A percentile compares a stretch with the other conserved stretches of the same genome.
phyloP scores from a whole-genome alignment of 139 green algal genomes.

The Haematococcus lacustris region DNA sequence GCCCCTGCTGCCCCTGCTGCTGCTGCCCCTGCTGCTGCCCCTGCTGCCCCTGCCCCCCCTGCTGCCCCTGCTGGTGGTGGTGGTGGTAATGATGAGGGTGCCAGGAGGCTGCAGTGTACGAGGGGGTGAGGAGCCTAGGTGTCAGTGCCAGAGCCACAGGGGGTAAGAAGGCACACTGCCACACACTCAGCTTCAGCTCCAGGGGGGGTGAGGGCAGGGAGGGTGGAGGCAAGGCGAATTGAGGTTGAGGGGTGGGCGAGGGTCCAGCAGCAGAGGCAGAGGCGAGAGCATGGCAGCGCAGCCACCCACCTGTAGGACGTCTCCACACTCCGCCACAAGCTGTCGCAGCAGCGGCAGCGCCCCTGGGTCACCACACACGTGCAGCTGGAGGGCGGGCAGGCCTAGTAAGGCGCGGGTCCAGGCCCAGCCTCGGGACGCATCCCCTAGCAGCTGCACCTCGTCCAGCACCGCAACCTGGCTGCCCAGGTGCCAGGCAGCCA shows the following conservation, averaged over 20 bases:
- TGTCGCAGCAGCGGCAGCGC: constrained; percentile 66
- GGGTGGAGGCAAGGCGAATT: too few relatives aligned
- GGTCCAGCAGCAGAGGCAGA: neutral
- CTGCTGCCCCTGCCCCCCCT: too few relatives aligned
- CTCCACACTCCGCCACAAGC: constrained; percentile 47
- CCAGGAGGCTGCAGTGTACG: too few relatives aligned
- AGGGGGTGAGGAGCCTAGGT: too few relatives aligned
- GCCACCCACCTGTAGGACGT: constrained; percentile 44
- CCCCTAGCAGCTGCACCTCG: constrained; percentile 79
- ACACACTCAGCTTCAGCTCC: neutral
- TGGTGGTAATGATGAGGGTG: too few relatives aligned
- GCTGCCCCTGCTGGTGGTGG: too few relatives aligned
- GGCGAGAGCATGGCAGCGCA: neutral
- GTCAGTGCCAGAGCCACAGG: neutral
- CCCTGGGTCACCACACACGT: constrained; percentile 88
- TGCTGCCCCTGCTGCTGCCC: too few relatives aligned
- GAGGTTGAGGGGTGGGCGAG: too few relatives aligned
- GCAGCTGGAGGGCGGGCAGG: constrained; percentile 74
- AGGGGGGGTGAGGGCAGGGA: neutral
- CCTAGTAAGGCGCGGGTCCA: constrained; percentile 91
- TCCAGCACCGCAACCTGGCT: constrained; percentile 48
- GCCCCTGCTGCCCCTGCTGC: too few relatives aligned
- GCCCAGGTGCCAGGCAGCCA: neutral
- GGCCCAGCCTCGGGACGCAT: constrained; percentile 70
- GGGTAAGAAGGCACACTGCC: neutral